These are phyloP conservation scores for Rhododendron mucronatum DNA, from an alignment of 148 eudicot species.

Conservation along the genomic window DNA sequence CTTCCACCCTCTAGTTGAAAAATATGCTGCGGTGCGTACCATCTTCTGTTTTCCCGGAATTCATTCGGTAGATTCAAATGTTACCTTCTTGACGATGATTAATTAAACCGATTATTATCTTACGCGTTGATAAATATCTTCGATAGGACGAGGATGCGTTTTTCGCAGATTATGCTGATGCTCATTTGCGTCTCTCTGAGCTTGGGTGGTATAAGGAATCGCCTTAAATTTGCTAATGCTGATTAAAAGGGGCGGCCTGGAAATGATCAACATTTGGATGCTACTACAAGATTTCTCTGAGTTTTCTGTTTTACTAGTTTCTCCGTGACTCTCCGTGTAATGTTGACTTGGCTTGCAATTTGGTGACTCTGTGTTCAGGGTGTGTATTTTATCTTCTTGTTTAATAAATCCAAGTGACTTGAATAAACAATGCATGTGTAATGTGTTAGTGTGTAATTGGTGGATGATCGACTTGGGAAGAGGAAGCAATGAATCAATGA, in stretches of 20 bases:
- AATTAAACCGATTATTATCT: neutral
- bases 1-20: slow-evolving; percentile 60
- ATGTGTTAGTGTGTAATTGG: neutral
- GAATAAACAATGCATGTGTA: neutral
- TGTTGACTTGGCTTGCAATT: neutral
- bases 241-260: too few relatives aligned
- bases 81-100: neutral
- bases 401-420: neutral
- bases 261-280: neutral
- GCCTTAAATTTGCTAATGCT: slow-evolving; percentile 16
- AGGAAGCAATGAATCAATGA: too few relatives aligned
- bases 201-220: slow-evolving; percentile 35
- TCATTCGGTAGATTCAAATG: neutral
- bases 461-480: too few relatives aligned
- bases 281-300: neutral
- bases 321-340: neutral
- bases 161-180: slow-evolving; percentile 68
- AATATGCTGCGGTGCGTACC: slow-evolving; percentile 53
- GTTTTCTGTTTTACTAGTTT: neutral
- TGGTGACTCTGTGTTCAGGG: neutral
- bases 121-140: neutral
- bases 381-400: neutral
- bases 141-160: slow-evolving; percentile 71
- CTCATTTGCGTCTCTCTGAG: slow-evolving; percentile 71
- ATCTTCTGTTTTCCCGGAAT: neutral